Conservation (phyloP, 805 yeast genomes). For the Starmerella stigmatis region DNA sequence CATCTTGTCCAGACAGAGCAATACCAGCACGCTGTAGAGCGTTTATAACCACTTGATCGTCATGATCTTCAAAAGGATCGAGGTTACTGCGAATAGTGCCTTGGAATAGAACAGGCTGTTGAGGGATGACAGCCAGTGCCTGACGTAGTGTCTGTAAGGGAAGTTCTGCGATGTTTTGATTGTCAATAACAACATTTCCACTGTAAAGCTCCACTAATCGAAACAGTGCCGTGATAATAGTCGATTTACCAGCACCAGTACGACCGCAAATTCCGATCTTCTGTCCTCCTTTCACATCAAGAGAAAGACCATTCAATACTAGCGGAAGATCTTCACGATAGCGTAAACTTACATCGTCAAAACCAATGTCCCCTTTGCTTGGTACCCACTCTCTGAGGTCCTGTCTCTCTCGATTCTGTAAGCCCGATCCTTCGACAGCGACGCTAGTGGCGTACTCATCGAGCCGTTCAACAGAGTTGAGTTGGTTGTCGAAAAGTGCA, state of each 20-base stretch:
- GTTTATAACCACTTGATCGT: slow-evolving; percentile 55
- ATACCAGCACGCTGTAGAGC: slow-evolving; percentile 47
- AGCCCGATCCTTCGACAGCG: slow-evolving; percentile 44
- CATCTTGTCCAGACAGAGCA: slow-evolving; percentile 32
- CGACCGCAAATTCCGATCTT: slow-evolving; percentile 81
- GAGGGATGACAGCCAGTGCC: slow-evolving; percentile 72
- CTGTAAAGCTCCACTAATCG: slow-evolving; percentile 48
- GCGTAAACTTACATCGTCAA: slow-evolving; percentile 46
- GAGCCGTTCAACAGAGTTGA: slow-evolving; percentile 65
- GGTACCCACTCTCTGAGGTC: slow-evolving; percentile 49
- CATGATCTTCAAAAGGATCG: slow-evolving; percentile 55
- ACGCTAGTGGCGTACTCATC: slow-evolving; percentile 47
- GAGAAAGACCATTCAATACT: slow-evolving; percentile 47
- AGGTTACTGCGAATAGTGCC: slow-evolving; percentile 66
- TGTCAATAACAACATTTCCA: slow-evolving; percentile 55
- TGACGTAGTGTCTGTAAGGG: slow-evolving; percentile 61
- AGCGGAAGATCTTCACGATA: slow-evolving; percentile 57
- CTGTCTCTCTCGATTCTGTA: slow-evolving; percentile 53
- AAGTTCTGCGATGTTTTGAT: slow-evolving; percentile 47
- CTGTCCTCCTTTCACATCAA: slow-evolving; percentile 45
- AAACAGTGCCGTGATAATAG: slow-evolving; percentile 61
- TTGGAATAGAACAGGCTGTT: slow-evolving; percentile 73
- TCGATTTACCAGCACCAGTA: slow-evolving; percentile 81
- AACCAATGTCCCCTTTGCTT: slow-evolving; percentile 44
- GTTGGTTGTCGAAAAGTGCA: slow-evolving; percentile 61